phyloP scores from a whole-genome alignment of 441 rosid species.

The Corymbia calophylla region DNA sequence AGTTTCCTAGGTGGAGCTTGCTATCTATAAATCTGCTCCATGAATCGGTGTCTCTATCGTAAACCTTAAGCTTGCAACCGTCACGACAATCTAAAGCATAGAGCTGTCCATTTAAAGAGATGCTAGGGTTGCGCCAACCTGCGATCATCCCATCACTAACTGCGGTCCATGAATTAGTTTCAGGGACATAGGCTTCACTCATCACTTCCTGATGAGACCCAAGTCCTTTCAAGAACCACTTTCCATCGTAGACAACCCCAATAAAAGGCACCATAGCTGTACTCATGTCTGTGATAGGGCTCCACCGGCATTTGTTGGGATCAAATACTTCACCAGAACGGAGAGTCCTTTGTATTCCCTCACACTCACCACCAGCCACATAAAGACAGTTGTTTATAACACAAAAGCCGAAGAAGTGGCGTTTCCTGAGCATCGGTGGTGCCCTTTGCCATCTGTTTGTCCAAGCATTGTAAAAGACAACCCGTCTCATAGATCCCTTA shows the following conservation, averaged over 20 bases:
- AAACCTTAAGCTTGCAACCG: conserved; percentile 78
- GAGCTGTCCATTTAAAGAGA: conserved; percentile 58
- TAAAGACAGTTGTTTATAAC: conserved; percentile 82
- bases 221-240: conserved; percentile 88
- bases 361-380: conserved; percentile 95
- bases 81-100: conserved; percentile 83
- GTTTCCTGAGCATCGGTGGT: conserved; percentile 84
- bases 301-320: conserved; percentile 76
- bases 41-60: conserved; percentile 57
- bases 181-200: conserved; percentile 86
- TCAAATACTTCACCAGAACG: conserved; percentile 92
- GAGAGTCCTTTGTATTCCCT: conserved; percentile 78
- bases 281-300: conserved; percentile 83
- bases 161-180: conserved; percentile 58
- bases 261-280: conserved; percentile 94
- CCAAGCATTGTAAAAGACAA: conserved; percentile 74
- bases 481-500: conserved; percentile 81
- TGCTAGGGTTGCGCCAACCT: conserved; percentile 88
- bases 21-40: conserved; percentile 86
- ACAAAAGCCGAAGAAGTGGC: conserved; percentile 84
- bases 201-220: conserved; percentile 80
- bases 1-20: conserved; percentile 78
- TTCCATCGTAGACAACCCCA: conserved; percentile 77
- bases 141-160: conserved; percentile 73
- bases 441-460: conserved; percentile 93